These are phyloP conservation scores for Rosa lucieae DNA, from an alignment of 306 rosid genomes.

Conservation along the genomic window DNA sequence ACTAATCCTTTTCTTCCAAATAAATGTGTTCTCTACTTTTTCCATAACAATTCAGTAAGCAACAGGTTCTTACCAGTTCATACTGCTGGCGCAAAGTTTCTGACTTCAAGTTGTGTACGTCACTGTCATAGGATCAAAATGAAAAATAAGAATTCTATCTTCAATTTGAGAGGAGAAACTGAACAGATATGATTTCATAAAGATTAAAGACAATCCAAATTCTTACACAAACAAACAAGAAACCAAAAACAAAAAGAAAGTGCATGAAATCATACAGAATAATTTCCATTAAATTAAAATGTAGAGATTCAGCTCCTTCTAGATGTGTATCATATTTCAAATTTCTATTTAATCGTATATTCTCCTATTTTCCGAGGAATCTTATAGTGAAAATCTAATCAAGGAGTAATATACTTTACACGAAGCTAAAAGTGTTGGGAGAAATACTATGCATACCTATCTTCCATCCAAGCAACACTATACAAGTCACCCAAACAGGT, in stretches of 20 bases:
- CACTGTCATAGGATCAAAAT: constrained; percentile 57
- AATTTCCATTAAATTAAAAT: background rate
- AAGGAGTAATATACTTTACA: background rate
- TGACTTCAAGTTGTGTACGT: constrained; percentile 65
- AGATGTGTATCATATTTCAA: background rate
- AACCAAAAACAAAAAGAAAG: background rate
- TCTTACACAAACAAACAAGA: background rate
- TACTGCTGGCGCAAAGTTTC: constrained; percentile 87
- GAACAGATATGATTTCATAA: background rate
- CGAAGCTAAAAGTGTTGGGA: background rate
- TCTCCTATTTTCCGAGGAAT: background rate
- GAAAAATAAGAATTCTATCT: constrained; percentile 5
- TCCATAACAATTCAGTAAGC: constrained; percentile 6
- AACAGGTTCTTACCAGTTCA: constrained; percentile 61
- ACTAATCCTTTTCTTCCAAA: background rate
- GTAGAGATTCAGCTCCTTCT: background rate
- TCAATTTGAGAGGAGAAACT: background rate
- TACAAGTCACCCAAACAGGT: constrained; percentile 91
- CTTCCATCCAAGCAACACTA: constrained; percentile 98
- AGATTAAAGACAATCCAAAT: background rate
- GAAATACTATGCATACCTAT: constrained; percentile 52
- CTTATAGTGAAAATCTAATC: background rate
- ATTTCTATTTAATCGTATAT: background rate
- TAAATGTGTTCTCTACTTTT: background rate
- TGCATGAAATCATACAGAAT: background rate